Conservation (phyloP, 179 eudicot genomes). For the Carnegiea gigantea region DNA sequence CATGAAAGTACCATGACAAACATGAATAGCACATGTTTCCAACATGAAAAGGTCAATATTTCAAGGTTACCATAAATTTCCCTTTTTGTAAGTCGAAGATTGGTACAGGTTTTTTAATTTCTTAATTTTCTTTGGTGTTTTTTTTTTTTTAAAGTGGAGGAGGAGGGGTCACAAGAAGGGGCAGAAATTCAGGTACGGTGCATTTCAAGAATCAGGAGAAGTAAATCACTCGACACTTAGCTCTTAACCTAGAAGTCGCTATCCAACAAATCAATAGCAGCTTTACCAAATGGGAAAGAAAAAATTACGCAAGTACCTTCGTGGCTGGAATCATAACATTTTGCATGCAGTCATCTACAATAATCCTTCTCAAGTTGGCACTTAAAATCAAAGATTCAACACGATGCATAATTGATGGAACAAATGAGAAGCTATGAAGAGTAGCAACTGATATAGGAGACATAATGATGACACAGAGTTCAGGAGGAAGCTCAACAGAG, state of each 20-base stretch:
- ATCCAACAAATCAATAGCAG: background rate
- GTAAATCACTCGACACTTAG: background rate
- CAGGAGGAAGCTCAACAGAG: constrained; percentile 81
- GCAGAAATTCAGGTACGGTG: background rate
- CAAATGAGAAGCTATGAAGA: constrained; percentile 62
- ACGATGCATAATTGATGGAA: constrained; percentile 87
- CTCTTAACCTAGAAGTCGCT: background rate
- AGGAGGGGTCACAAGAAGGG: background rate
- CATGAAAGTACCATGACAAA: background rate
- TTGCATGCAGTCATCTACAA: constrained; percentile 45
- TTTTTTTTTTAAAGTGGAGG: background rate
- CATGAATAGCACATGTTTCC: background rate
- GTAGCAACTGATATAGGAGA: constrained; percentile 69
- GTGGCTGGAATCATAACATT: constrained; percentile 50
- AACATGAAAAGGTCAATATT: background rate
- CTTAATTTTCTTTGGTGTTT: too few relatives aligned
- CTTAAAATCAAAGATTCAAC: constrained; percentile 75
- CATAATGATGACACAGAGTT: constrained; percentile 69
- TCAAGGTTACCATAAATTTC: background rate
- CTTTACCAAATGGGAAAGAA: background rate
- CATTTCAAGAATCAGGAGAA: background rate
- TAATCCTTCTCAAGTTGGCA: constrained; percentile 52
- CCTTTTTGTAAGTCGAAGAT: background rate
- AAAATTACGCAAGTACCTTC: constrained; percentile 46
- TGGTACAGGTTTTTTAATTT: background rate